phyloP scores from a whole-genome alignment of 73 alveolate species.

The Halteria grandinella region DNA sequence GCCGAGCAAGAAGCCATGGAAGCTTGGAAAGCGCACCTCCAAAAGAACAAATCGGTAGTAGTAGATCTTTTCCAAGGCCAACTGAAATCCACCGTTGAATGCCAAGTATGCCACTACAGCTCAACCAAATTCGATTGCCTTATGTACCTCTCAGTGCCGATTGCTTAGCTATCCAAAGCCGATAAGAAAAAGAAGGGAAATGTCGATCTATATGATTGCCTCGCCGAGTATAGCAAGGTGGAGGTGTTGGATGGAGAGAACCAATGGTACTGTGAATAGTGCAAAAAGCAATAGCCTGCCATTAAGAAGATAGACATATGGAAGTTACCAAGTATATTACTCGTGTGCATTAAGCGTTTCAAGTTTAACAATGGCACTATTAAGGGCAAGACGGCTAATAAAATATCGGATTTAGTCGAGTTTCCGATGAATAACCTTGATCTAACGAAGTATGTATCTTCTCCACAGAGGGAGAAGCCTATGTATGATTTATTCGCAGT shows the following conservation, averaged over 20 bases:
- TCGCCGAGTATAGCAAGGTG: slow-evolving; percentile 75
- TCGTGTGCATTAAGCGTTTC: slow-evolving; percentile 90
- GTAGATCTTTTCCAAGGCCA: slow-evolving; percentile 63
- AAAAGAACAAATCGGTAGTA: slow-evolving; percentile 42
- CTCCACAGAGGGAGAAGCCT: slow-evolving; percentile 81
- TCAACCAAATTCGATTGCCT: slow-evolving; percentile 65
- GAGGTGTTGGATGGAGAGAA: slow-evolving; percentile 84
- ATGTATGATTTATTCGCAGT: slow-evolving; percentile 93
- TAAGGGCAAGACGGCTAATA: slow-evolving; percentile 68
- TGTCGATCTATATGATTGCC: slow-evolving; percentile 80
- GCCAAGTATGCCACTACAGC: slow-evolving; percentile 30
- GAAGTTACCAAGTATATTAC: slow-evolving; percentile 90
- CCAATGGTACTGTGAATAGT: slow-evolving; percentile 87
- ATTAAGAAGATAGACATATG: slow-evolving; percentile 85
- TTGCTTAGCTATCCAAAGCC: neutral
- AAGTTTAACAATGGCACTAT: too few species aligned
- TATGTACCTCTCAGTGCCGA: slow-evolving; percentile 55
- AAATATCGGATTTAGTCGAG: slow-evolving; percentile 76
- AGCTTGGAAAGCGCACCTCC: slow-evolving; percentile 52
- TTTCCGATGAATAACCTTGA: slow-evolving; percentile 88
- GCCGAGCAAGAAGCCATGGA: slow-evolving; percentile 57
- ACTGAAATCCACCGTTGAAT: slow-evolving; percentile 47
- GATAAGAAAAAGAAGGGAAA: slow-evolving; percentile 44
- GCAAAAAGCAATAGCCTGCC: slow-evolving; percentile 81
- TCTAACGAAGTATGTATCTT: slow-evolving; percentile 72